Base-by-base conservation (phyloP, 352 stramenopile genomes). In the Phytopythium oedochilum region DNA sequence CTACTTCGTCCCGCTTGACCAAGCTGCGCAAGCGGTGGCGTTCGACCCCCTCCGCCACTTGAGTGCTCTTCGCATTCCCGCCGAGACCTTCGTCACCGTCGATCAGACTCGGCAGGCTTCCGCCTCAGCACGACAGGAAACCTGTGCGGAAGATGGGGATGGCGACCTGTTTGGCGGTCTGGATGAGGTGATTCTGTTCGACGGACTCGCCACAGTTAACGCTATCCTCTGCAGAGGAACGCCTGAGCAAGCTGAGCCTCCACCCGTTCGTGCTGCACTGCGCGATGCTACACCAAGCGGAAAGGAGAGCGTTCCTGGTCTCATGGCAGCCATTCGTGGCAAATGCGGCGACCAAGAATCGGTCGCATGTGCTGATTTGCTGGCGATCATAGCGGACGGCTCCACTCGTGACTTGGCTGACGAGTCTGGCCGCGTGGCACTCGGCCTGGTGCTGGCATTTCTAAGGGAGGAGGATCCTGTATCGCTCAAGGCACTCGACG, bases 41-140 rank as follows among this genome's bases (percentile, higher is more conserved):
- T 78, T 81, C 34, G 60, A 78, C 42, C 68, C 71, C 7, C 52
- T 68, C 17, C 43, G 31, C 20, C 71, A 81, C 42, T 4, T 74
- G 20, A 70, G 62, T 20, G 71, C 68, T 14, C 75, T 81, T n/a
- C 59, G 45, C 11, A 61, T 81, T 42, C 26, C 46, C 12, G 18
- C 49, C 18, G 63, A 67, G 9, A 36, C 75, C 40, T 47, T 61
- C 34, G 26, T 56, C 11, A 6, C 23, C 17, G 45, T 12, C 26
- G 25, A 32, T 10, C 42, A 48, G 12, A 20, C 23, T 29, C 42
- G 42, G 2, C 42, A 32, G 6, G 32, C 7, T 2, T 11, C 32
- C 7, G 7, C 11, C 10, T 2, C 5, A 2, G 5, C 32, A 11
- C 7, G 32, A 34, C 5, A 34, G 5, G 29, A 5, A 11, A 10